A percentile compares a stretch with the other conserved stretches of the same genome.
Evolutionary conservation across 306 rosid species (phyloP).

Genomic region (Vigna nakashimae): DNA sequence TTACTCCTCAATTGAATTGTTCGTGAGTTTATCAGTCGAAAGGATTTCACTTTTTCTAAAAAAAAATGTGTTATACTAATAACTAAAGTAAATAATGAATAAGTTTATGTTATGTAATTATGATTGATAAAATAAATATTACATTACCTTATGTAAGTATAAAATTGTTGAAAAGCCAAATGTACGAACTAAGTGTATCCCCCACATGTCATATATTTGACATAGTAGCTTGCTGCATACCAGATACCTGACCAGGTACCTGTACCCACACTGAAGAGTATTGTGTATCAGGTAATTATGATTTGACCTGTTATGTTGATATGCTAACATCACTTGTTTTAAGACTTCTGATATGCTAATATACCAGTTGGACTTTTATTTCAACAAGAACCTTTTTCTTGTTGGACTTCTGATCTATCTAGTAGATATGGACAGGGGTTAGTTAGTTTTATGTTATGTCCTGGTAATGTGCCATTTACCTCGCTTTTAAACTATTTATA

Average conservation of each 20-base stretch:
- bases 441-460: background rate
- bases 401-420: background rate
- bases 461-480: background rate
- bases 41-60: background rate
- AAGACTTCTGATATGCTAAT: background rate
- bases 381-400: background rate
- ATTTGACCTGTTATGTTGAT: slow-evolving; percentile 4
- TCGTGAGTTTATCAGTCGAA: background rate
- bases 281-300: background rate
- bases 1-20: background rate
- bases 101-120: background rate
- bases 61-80: background rate
- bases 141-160: background rate
- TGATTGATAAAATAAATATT: background rate
- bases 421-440: background rate
- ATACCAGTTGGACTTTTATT: slow-evolving; percentile 1
- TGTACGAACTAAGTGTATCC: background rate
- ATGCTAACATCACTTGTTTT: background rate
- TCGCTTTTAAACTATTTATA: background rate
- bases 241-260: background rate
- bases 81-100: background rate
- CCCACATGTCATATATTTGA: background rate
- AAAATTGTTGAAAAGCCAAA: background rate
- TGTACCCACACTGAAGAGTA: background rate
- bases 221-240: background rate